Base-by-base conservation (phyloP, 208 protist genomes). In the Naegleria fowleri region DNA sequence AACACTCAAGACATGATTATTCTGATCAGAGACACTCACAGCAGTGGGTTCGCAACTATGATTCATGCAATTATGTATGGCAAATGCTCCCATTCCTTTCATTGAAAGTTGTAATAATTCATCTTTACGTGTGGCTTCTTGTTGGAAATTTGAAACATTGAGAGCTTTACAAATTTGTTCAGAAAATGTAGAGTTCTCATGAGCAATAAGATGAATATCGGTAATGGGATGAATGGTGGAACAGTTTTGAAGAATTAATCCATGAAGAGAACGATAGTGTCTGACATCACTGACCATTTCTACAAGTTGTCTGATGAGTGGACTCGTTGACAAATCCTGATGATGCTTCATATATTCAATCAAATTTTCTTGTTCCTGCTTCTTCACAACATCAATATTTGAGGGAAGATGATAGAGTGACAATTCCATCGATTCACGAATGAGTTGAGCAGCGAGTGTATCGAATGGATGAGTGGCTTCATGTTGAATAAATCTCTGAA, bases 31-130 rank as follows among this genome's bases (percentile, higher is more conserved):
- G 55, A 67, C 55, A 67, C 55, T 67, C 19, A 41, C 36, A 85
- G 33, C 79, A 85, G 38, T 85, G 0, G 79, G 79, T 43, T 85
- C 36, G 43, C 79, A 85, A n/a, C 5, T n/a, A 25, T 85, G 79
- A 85, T 85, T 85, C 79, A 85, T 85, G 19, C 36, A 85, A 43
- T 85, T 85, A 25, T 85, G 79, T 43, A 85, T 43, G 19, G 79
- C 15, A 19, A 85, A 85, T 22, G 38, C 36, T n/a, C 36, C 79
- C 29, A 36, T 41, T 41, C 79, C 79, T 11, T 39, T 85, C 36
- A 85, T 43, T 11, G 36, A 43, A 25, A 85, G 40, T 85, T 7
- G 22, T 19, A 43, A 16, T 0, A 85, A 2, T 29, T 15, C 22
- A 29, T 67, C 13, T 3, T 15, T 67, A 29, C 55, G 11, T 22